These are phyloP conservation scores for Alternaria gaisen DNA, from an alignment of 2,329 filamentous ascomycete genomes.

Conservation along the genomic window DNA sequence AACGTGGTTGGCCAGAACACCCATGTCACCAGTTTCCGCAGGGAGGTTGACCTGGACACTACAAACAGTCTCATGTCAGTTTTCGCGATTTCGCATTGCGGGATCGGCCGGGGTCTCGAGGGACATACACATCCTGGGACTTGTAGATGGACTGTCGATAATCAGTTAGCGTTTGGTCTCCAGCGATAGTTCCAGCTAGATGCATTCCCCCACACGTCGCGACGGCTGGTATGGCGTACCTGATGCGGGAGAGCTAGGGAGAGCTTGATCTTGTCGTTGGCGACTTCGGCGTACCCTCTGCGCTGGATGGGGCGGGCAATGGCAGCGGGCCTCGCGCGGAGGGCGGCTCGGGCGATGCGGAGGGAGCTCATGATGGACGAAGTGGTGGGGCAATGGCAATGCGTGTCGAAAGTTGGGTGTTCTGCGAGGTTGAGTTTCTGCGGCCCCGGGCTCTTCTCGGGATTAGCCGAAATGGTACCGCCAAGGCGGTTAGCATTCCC, in stretches of 20 bases:
- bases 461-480: slow-evolving; percentile 23
- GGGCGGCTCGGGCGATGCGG: slow-evolving; percentile 88
- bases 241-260: slow-evolving; percentile 97
- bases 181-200: neutral
- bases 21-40: slow-evolving; percentile 98
- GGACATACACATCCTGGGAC: slow-evolving; percentile 73
- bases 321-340: slow-evolving; percentile 79
- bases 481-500: neutral
- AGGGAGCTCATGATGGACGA: slow-evolving; percentile 82
- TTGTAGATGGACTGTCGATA: slow-evolving; percentile 70
- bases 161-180: slow-evolving; percentile 34
- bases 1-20: slow-evolving; percentile 98
- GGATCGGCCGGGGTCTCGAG: slow-evolving; percentile 39
- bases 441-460: slow-evolving; percentile 28
- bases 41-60: slow-evolving; percentile 99
- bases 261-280: slow-evolving; percentile 82
- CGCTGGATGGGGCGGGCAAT: slow-evolving; percentile 80
- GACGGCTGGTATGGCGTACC: slow-evolving; percentile 68
- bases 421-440: slow-evolving; percentile 38
- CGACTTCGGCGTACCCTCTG: slow-evolving; percentile 79
- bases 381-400: slow-evolving; percentile 51
- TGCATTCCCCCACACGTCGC: slow-evolving; percentile 10
- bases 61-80: slow-evolving; percentile 44
- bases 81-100: slow-evolving; percentile 32
- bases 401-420: slow-evolving; percentile 43